phyloP scores from a whole-genome alignment of 176 grass and related monocot species.

The Carex kokanica region DNA sequence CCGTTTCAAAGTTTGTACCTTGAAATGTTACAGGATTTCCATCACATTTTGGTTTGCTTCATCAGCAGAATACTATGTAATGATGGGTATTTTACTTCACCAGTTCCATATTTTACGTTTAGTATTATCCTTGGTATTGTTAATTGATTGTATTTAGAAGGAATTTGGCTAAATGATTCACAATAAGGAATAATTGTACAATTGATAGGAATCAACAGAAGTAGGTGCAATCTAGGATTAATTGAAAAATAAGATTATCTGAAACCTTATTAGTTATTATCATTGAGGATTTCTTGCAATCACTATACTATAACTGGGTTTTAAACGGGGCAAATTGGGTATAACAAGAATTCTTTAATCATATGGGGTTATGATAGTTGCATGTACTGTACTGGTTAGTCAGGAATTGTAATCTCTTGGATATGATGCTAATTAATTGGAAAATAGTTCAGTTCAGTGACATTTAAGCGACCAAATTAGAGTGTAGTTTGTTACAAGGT shows the following conservation, averaged over 20 bases:
- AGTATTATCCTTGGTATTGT: not conserved
- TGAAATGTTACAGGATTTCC: not conserved
- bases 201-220: not conserved
- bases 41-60: not conserved
- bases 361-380: not conserved
- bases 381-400: not conserved
- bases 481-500: not conserved
- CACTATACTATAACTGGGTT: not conserved
- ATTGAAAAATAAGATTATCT: not conserved
- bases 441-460: not conserved
- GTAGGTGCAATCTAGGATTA: not conserved
- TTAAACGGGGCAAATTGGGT: not conserved
- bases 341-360: not conserved
- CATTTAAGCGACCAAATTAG: not conserved
- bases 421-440: not conserved
- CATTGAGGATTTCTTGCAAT: not conserved
- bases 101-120: not conserved
- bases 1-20: not conserved
- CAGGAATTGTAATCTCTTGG: not conserved
- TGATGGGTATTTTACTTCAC: not conserved
- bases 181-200: not conserved
- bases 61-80: not conserved
- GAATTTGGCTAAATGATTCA: not conserved
- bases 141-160: not conserved
- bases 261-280: not conserved